A percentile compares a stretch with the other conserved stretches of the same genome.
phyloP scores from a whole-genome alignment of 805 yeast species.

The Metschnikowia arizonensis region DNA sequence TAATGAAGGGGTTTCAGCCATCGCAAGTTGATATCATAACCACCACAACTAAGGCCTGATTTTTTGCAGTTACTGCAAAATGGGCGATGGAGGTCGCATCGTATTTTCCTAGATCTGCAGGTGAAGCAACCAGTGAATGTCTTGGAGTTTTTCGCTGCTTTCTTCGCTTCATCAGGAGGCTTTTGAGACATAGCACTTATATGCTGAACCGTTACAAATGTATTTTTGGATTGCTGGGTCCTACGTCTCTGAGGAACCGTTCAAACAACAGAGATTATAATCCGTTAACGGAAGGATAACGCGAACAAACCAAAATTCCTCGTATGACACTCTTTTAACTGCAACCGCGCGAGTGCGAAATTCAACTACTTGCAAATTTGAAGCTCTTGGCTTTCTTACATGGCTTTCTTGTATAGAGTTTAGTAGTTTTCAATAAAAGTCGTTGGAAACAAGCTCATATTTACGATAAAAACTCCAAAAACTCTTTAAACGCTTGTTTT shows the following conservation, averaged over 20 bases:
- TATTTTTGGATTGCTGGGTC: background rate
- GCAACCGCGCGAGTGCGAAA: background rate
- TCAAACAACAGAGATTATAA: background rate
- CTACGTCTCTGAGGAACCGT: background rate
- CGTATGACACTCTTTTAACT: background rate
- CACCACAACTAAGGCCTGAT: slow-evolving; percentile 68
- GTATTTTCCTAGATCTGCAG: slow-evolving; percentile 73
- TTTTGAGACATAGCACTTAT: background rate
- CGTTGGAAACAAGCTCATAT: background rate
- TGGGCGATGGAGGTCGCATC: slow-evolving; percentile 74
- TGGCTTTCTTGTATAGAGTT: too few species aligned
- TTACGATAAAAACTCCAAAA: too few species aligned
- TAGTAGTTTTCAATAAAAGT: background rate
- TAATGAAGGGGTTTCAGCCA: slow-evolving; percentile 60
- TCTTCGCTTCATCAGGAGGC: background rate
- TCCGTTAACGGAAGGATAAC: slow-evolving; percentile 1
- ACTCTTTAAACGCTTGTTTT: too few species aligned
- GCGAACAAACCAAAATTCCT: background rate
- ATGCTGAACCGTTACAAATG: background rate
- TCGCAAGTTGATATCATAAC: slow-evolving; percentile 74
- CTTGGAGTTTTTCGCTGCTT: slow-evolving; percentile 35
- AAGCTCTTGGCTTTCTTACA: background rate
- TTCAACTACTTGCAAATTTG: background rate
- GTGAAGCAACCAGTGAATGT: slow-evolving; percentile 89
- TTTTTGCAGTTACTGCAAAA: slow-evolving; percentile 66